These are phyloP conservation scores for Ogataea hybrid DNA, from an alignment of 1,139 yeast genomes.

Conservation along the genomic window DNA sequence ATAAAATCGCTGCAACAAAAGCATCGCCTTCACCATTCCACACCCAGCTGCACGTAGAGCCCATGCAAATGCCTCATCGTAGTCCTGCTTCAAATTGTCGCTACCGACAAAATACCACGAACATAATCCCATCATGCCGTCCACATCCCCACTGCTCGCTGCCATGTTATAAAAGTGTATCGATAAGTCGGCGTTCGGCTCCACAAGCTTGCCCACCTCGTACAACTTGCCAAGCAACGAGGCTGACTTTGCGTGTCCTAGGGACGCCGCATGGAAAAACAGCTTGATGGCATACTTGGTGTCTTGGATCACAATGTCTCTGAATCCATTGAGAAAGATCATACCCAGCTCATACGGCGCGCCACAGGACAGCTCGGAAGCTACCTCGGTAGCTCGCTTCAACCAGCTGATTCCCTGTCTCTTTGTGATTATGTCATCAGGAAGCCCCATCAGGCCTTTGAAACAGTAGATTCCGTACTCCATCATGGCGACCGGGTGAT, in stretches of 20 bases:
- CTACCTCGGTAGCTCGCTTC: constrained; percentile 79
- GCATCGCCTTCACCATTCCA: constrained; percentile 80
- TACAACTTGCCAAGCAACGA: constrained; percentile 78
- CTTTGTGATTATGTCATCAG: constrained; percentile 64
- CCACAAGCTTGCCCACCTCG: constrained; percentile 77
- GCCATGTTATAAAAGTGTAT: constrained; percentile 93
- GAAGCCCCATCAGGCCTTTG: constrained; percentile 79
- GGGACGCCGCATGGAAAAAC: constrained; percentile 84
- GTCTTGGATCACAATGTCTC: constrained; percentile 85
- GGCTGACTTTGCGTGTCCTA: constrained; percentile 82
- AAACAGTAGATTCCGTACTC: constrained; percentile 85
- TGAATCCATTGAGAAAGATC: constrained; percentile 79
- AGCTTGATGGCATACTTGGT: constrained; percentile 80
- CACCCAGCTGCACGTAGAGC: constrained; percentile 80
- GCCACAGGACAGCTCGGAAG: constrained; percentile 81
- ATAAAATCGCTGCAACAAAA: constrained; percentile 78
- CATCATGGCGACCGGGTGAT: constrained; percentile 95
- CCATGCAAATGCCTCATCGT: constrained; percentile 91
- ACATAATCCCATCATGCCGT: constrained; percentile 89
- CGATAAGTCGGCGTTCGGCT: constrained; percentile 79
- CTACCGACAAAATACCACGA: constrained; percentile 97
- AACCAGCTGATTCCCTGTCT: constrained; percentile 93
- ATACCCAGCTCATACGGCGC: constrained; percentile 93
- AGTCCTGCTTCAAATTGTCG: constrained; percentile 74
- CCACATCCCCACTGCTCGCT: constrained; percentile 83